These are phyloP conservation scores for Periconia sp. DNA, from an alignment of 2,329 filamentous ascomycete species.

Conservation along the genomic window DNA sequence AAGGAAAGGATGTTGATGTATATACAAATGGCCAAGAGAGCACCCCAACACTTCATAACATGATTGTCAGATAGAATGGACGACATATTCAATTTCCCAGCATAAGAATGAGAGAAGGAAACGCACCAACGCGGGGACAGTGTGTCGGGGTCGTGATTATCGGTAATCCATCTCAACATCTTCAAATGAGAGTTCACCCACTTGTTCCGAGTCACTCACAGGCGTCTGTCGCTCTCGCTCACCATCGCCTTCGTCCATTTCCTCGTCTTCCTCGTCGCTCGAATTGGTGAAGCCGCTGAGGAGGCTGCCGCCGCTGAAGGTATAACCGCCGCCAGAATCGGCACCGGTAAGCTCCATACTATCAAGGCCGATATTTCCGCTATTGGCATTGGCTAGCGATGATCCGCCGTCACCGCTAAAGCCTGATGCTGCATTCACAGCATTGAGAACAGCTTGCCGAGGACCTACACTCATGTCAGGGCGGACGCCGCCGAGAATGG, in stretches of 20 bases:
- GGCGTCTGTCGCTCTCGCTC: conserved; percentile 59
- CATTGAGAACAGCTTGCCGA: conserved; percentile 69
- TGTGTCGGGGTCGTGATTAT: conserved; percentile 49
- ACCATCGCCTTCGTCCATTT: conserved; percentile 84
- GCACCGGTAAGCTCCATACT: conserved; percentile 69
- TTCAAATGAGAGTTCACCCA: conserved; percentile 69
- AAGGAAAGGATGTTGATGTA: conserved; percentile 29
- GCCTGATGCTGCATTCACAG: conserved; percentile 62
- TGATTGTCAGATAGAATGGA: conserved; percentile 18
- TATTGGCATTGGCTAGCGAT: conserved; percentile 78
- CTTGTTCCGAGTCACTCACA: conserved; percentile 66
- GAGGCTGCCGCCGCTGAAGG: conserved; percentile 74
- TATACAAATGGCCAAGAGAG: conserved; percentile 28
- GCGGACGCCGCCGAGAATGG: conserved; percentile 93
- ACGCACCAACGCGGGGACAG: conserved; percentile 47
- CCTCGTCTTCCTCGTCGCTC: conserved; percentile 95
- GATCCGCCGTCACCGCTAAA: conserved; percentile 58
- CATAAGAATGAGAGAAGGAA: conserved; percentile 29
- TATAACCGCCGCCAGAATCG: conserved; percentile 75
- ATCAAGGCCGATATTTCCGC: conserved; percentile 59
- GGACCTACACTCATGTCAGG: conserved; percentile 88
- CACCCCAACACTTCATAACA: conserved; percentile 14
- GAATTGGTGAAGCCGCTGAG: conserved; percentile 92
- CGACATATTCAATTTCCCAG: conserved; percentile 7
- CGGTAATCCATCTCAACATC: conserved; percentile 66